These are phyloP conservation scores for Metschnikowia shivogae DNA, from an alignment of 805 yeast genomes.

Conservation along the genomic window DNA sequence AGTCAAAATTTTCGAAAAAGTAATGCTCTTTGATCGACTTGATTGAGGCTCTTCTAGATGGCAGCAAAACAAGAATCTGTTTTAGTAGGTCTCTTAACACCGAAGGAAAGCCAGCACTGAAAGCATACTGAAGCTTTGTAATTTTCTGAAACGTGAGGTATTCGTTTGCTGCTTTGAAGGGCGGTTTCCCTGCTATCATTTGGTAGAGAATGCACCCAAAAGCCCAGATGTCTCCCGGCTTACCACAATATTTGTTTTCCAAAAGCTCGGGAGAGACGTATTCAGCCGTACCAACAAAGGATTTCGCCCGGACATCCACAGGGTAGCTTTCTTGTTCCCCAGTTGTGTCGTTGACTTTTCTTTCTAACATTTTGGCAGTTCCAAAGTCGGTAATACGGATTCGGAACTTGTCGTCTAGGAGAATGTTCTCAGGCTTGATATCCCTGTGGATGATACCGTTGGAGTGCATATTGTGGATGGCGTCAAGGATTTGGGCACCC, in stretches of 20 bases:
- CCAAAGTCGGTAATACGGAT: conserved; percentile 81
- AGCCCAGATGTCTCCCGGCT: conserved; percentile 60
- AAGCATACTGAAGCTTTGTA: conserved; percentile 74
- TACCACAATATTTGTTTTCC: conserved; percentile 65
- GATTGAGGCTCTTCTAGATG: conserved; percentile 59
- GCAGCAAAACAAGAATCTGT: conserved; percentile 65
- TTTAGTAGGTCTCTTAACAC: conserved; percentile 61
- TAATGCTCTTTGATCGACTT: conserved; percentile 57
- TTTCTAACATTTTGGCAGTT: conserved; percentile 71
- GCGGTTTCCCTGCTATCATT: conserved; percentile 67
- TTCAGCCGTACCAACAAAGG: conserved; percentile 85
- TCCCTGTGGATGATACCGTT: conserved; percentile 80
- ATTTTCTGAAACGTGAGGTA: conserved; percentile 79
- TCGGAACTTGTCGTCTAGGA: conserved; percentile 56
- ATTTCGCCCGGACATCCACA: conserved; percentile 62
- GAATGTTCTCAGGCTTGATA: conserved; percentile 77
- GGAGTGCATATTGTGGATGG: conserved; percentile 65
- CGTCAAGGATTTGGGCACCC: conserved; percentile 70
- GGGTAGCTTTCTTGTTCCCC: conserved; percentile 48
- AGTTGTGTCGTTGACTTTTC: conserved; percentile 35
- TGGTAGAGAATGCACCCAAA: conserved; percentile 57
- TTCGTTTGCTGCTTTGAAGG: conserved; percentile 80
- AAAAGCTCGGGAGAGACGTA: conserved; percentile 78
- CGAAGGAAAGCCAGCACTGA: conserved; percentile 54
- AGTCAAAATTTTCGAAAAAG: conserved; percentile 67